Evolutionary conservation across 257 asterid species (phyloP).

Genomic region (Solanum paucissectum): DNA sequence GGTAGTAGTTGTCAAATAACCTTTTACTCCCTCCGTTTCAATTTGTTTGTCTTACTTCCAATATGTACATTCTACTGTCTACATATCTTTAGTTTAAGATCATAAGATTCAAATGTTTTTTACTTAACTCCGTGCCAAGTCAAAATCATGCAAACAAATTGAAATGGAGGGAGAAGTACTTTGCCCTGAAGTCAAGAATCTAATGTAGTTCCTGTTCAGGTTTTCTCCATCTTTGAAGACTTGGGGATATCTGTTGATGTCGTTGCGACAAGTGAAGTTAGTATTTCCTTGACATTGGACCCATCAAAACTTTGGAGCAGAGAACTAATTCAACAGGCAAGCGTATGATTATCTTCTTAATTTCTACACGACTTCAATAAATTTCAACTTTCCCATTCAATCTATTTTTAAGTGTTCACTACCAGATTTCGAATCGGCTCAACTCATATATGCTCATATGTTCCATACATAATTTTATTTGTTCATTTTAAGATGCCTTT

Average conservation of each 20-base stretch:
- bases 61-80: not conserved
- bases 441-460: not conserved
- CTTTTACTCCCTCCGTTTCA: not conserved
- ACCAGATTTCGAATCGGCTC: not conserved
- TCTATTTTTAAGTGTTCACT: not conserved
- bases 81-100: not conserved
- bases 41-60: not conserved
- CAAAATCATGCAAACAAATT: not conserved
- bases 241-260: constrained; percentile 94
- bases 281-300: constrained; percentile 84
- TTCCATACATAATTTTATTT: not conserved
- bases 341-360: constrained; percentile 18
- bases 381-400: not conserved
- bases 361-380: not conserved
- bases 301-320: constrained; percentile 96
- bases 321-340: constrained; percentile 95
- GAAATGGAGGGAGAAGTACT: not conserved
- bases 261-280: constrained; percentile 93
- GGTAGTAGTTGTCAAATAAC: constrained; percentile 24
- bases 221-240: constrained; percentile 76
- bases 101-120: not conserved
- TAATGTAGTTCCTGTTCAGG: constrained; percentile 31
- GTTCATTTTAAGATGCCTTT: not conserved
- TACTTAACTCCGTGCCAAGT: not conserved
- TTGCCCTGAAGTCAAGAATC: not conserved